Percentiles rank a stretch among this genome's conserved stretches.
Conservation (phyloP, 1,139 yeast genomes). For the Oligophagozyma castellii region DNA sequence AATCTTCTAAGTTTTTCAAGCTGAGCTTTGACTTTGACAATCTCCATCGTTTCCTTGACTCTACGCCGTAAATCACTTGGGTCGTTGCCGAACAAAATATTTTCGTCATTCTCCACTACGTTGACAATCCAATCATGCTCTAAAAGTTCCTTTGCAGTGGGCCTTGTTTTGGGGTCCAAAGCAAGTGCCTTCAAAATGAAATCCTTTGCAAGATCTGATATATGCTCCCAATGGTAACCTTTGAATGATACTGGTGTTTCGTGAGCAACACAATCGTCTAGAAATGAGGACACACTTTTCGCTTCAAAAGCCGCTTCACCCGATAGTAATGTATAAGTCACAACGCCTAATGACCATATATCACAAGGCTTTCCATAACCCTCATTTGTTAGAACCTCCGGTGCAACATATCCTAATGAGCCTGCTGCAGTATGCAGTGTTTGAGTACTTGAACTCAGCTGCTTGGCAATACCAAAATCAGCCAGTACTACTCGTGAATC, state of each 20-base stretch:
- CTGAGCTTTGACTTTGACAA: conserved; percentile 58
- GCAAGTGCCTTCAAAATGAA: conserved; percentile 58
- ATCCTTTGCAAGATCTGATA: conserved; percentile 60
- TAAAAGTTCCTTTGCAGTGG: conserved; percentile 51
- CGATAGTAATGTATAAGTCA: conserved; percentile 76
- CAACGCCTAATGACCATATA: conserved; percentile 85
- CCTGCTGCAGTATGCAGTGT: conserved; percentile 72
- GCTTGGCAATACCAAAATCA: conserved; percentile 86
- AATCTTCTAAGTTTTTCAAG: conserved; percentile 46
- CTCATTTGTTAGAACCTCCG: conserved; percentile 61
- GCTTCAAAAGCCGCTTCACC: conserved; percentile 90
- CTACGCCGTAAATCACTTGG: too few species aligned
- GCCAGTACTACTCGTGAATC: conserved; percentile 70
- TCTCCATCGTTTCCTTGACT: conserved; percentile 73
- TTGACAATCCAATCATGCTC: conserved; percentile 65
- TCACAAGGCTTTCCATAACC: conserved; percentile 93
- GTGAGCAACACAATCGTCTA: conserved; percentile 65
- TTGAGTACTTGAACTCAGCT: conserved; percentile 42
- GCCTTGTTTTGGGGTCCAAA: conserved; percentile 49
- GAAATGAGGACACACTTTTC: conserved; percentile 67
- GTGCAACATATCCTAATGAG: conserved; percentile 88
- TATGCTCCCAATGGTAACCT: conserved; percentile 72
- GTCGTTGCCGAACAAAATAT: too few species aligned
- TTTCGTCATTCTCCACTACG: too few species aligned
- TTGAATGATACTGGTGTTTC: conserved; percentile 58